These are phyloP conservation scores for Ceratocystis cubensis DNA, from an alignment of 2,329 filamentous ascomycete genomes.

Conservation along the genomic window DNA sequence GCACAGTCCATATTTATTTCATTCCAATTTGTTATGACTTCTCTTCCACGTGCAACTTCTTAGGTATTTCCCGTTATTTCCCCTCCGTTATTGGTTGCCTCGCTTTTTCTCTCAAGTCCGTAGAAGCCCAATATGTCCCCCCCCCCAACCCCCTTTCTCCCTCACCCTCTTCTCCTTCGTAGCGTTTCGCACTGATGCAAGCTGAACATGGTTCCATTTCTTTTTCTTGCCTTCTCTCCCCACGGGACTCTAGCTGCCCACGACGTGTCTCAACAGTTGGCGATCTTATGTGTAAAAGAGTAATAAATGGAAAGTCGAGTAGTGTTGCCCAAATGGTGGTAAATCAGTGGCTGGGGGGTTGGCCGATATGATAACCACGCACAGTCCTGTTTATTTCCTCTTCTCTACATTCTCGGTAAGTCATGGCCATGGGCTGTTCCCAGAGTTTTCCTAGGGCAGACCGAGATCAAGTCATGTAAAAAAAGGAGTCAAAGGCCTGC, in stretches of 20 bases:
- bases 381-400: neutral
- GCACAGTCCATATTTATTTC: neutral
- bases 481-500: neutral
- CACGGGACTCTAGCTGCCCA: neutral
- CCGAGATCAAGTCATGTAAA: neutral
- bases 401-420: neutral
- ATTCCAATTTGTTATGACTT: neutral
- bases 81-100: neutral
- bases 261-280: neutral
- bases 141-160: neutral
- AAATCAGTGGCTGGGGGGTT: neutral
- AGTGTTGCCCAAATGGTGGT: neutral
- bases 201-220: conserved; percentile 9
- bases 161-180: neutral
- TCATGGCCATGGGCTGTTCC: neutral
- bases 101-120: neutral
- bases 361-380: neutral
- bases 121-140: neutral
- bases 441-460: neutral
- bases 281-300: conserved; percentile 3
- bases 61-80: neutral
- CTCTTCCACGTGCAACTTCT: neutral
- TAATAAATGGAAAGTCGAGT: neutral
- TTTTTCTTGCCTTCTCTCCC: neutral
- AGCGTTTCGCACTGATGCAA: conserved; percentile 10